Base-by-base conservation (phyloP, 2,329 filamentous ascomycete species). In the Phyllachora maydis region DNA sequence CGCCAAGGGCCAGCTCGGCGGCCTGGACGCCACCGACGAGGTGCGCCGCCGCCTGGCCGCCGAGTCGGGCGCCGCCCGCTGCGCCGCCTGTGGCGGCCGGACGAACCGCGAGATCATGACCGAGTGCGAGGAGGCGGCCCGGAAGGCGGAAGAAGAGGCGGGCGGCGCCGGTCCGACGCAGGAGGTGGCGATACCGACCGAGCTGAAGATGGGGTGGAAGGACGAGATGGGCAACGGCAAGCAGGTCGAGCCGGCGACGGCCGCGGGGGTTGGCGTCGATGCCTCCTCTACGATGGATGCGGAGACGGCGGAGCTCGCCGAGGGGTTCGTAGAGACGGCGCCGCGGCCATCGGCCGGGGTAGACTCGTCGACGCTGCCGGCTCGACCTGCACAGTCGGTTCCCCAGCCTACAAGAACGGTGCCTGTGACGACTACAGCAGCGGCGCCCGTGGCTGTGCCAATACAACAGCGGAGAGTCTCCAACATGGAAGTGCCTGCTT, bases 1-100 rank as follows among this genome's bases (percentile, higher is more conserved):
- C 35, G 70, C 77, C 6, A 68, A 65, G 35, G 88, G 88, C 1
- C 88, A 95, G 52, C 56, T 98, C 2, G 88, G 88, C 8, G 88
- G 88, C 0, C 56, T 95, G 37, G 83, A 93, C 33, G 73, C 73
- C 4, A 65, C 54, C 14, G 69, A 73, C 11, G 59, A 56, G 4
- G 66, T 77, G 23, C 56, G 85, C 26, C 59, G 59, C 36, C 53
- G 63, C 21, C 62, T 88, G 36, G 88, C 88, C 4, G 51, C 42
- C 22, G 65, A 74, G 37, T 81, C 70, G 29, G 46, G 47, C 1
- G 40, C 35, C 1, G 93, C 70, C 61, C 62, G 50, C 25, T 95
- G 88, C 46, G 41, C 55, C 1, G 59, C 53, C 0, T 95, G 85
- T 42, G 67, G 81, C 39, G n/a, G n/a, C n/a, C 70, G 61, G 47